These are phyloP conservation scores for Aspergillus nomiae DNA, from an alignment of 2,329 filamentous ascomycete genomes.

Conservation along the genomic window DNA sequence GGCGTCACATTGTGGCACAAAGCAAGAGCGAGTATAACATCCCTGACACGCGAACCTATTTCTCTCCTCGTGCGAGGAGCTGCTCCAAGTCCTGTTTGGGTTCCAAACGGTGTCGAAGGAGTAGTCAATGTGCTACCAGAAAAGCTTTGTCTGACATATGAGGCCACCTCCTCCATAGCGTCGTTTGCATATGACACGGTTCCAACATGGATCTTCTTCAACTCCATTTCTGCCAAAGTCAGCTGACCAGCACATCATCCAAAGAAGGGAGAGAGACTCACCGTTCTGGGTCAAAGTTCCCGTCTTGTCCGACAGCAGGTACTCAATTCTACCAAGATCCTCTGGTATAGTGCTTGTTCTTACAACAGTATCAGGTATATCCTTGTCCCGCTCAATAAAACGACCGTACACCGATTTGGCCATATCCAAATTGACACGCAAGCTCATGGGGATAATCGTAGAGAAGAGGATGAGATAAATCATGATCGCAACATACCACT, in stretches of 20 bases:
- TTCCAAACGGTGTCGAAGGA: constrained; percentile 70
- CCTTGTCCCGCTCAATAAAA: constrained; percentile 89
- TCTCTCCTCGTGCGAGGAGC: constrained; percentile 86
- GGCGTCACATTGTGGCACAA: constrained; percentile 98
- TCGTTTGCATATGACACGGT: constrained; percentile 98
- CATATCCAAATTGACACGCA: constrained; percentile 95
- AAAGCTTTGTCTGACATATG: constrained; percentile 85
- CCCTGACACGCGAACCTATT: constrained; percentile 88
- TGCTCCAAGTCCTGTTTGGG: constrained; percentile 57
- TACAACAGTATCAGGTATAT: constrained; percentile 89
- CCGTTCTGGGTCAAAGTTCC: constrained; percentile 95
- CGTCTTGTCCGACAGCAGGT: constrained; percentile 94
- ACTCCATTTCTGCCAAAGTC: constrained; percentile 75
- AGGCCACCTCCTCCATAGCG: constrained; percentile 93
- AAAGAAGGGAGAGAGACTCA: constrained; percentile 32
- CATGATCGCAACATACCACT: constrained; percentile 97
- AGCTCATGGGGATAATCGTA: constrained; percentile 96
- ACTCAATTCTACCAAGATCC: constrained; percentile 92
- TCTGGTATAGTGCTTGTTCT: constrained; percentile 97
- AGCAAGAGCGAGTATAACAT: constrained; percentile 87
- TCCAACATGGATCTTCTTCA: constrained; percentile 98
- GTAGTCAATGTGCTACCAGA: constrained; percentile 64
- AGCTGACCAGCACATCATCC: constrained; percentile 19
- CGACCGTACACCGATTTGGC: constrained; percentile 95
- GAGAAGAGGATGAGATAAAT: constrained; percentile 97